These are phyloP conservation scores for Daldinia loculata DNA, from an alignment of 495 filamentous ascomycete genomes.

Conservation along the genomic window DNA sequence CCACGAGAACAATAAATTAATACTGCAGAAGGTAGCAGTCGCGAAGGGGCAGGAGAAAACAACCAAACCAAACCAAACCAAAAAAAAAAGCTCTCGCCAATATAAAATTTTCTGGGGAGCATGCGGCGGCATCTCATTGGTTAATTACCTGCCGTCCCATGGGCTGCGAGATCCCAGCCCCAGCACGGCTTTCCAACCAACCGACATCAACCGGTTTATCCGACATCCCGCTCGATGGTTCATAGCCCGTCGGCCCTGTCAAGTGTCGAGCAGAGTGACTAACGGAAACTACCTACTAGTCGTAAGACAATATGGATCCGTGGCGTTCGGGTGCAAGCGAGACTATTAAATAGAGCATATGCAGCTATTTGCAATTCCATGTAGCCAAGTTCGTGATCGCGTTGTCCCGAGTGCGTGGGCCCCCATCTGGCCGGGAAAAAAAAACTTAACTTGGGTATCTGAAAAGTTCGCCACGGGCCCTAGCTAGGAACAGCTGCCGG, in stretches of 20 bases:
- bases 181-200: slow-evolving; percentile 7
- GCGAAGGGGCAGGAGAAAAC: background rate
- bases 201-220: slow-evolving; percentile 43
- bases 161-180: slow-evolving; percentile 13
- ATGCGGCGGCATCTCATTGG: slow-evolving; percentile 25
- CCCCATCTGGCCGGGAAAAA: slow-evolving; percentile 17
- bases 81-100: slow-evolving; percentile 22
- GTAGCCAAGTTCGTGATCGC: slow-evolving; percentile 30
- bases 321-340: slow-evolving; percentile 7
- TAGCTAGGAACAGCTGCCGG: slow-evolving; percentile 7
- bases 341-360: slow-evolving; percentile 10
- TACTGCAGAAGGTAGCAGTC: slow-evolving; percentile 6
- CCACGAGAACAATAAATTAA: slow-evolving; percentile 15
- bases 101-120: slow-evolving; percentile 37
- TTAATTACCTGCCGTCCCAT: slow-evolving; percentile 15
- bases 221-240: slow-evolving; percentile 30
- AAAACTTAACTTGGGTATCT: background rate
- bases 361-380: slow-evolving; percentile 27
- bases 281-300: slow-evolving; percentile 36
- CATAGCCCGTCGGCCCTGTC: slow-evolving; percentile 27
- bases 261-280: slow-evolving; percentile 25
- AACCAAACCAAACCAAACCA: background rate
- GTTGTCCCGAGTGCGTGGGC: slow-evolving; percentile 31
- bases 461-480: slow-evolving; percentile 5
- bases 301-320: slow-evolving; percentile 22